These are phyloP conservation scores for Paxillus rubicundulus DNA, from an alignment of 768 basidiomycete species.

Conservation along the genomic window DNA sequence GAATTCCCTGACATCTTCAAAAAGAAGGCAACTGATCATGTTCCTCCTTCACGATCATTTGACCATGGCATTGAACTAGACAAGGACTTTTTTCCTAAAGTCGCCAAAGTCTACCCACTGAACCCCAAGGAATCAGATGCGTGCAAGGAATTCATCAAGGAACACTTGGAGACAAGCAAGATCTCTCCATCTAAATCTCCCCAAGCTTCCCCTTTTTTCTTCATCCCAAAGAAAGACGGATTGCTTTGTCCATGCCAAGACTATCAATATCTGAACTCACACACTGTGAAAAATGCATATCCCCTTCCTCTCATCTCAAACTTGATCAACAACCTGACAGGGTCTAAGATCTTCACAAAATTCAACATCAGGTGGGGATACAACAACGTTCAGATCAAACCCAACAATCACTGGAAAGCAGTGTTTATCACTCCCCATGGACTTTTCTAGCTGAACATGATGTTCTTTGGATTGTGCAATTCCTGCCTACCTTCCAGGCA, in stretches of 20 bases:
- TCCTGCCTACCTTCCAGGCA: conserved; percentile 18
- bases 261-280: too few relatives aligned
- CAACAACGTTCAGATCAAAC: neutral
- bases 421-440: neutral
- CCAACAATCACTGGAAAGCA: neutral
- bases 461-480: conserved; percentile 22
- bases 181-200: neutral
- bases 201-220: neutral
- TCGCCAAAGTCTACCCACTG: neutral
- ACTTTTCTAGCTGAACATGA: conserved; percentile 7
- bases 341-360: neutral
- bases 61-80: neutral
- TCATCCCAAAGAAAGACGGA: neutral
- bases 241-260: too few relatives aligned
- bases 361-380: neutral
- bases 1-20: too few relatives aligned
- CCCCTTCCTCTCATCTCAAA: neutral
- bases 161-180: neutral
- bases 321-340: neutral
- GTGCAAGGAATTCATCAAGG: neutral
- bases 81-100: neutral
- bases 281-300: neutral
- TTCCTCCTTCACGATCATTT: neutral
- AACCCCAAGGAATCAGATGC: neutral
- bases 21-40: too few relatives aligned